Evolutionary conservation across 23 red algal species (phyloP).

Genomic region (Cyanidioschyzon merolae): DNA sequence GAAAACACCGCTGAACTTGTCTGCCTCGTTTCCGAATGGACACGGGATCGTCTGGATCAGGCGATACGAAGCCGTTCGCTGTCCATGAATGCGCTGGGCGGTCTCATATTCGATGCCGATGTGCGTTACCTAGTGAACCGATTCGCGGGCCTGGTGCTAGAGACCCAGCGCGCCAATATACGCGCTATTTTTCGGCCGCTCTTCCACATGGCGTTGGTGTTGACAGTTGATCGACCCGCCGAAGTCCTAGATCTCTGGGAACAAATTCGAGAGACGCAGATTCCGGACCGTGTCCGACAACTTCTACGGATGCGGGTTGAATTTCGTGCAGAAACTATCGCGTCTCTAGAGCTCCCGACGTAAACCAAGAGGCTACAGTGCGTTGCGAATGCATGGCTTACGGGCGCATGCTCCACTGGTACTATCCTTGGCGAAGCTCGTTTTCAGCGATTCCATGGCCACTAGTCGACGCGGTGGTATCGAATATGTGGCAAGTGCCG

Average conservation of each 20-base stretch:
- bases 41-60: neutral
- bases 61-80: neutral
- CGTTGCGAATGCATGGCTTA: too few species aligned
- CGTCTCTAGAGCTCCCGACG: neutral
- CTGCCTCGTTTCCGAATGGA: constrained; percentile 4
- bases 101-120: neutral
- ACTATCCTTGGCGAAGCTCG: too few species aligned
- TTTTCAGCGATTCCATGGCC: too few species aligned
- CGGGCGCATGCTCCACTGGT: too few species aligned
- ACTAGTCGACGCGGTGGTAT: too few species aligned
- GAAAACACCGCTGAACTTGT: neutral
- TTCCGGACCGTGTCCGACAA: neutral
- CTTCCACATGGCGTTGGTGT: neutral
- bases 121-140: neutral
- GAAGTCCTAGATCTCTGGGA: neutral
- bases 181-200: neutral
- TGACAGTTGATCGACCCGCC: neutral
- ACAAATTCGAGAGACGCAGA: neutral
- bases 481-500: too few species aligned
- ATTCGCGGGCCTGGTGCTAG: neutral
- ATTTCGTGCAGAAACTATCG: neutral
- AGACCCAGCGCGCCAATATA: neutral
- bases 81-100: neutral
- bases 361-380: neutral
- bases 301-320: neutral